Evolutionary conservation across 2,329 filamentous ascomycete species (phyloP).

Genomic region (Diaporthe sp.): DNA sequence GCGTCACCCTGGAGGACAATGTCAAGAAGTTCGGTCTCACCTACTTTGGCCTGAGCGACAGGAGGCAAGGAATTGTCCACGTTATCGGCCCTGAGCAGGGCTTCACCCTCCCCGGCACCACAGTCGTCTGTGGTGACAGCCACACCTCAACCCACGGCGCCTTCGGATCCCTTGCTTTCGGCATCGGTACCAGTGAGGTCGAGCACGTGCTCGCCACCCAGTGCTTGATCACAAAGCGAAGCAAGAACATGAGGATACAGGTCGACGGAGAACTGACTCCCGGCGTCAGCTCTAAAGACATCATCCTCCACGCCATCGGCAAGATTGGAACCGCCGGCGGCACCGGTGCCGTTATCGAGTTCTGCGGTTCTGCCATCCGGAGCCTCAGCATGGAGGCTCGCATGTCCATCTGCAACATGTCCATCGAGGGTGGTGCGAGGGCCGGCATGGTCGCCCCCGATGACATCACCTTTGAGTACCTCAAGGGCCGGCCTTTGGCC

Average conservation of each 20-base stretch:
- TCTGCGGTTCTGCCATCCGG: slow-evolving; percentile 93
- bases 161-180: slow-evolving; percentile 93
- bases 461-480: slow-evolving; percentile 92
- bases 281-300: slow-evolving; percentile 95
- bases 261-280: slow-evolving; percentile 90
- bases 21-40: slow-evolving; percentile 96
- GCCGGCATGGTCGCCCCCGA: slow-evolving; percentile 98
- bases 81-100: slow-evolving; percentile 98
- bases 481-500: slow-evolving; percentile 89
- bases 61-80: slow-evolving; percentile 97
- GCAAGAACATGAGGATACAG: slow-evolving; percentile 98
- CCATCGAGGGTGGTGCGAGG: slow-evolving; percentile 93
- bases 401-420: slow-evolving; percentile 99
- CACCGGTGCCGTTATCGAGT: slow-evolving; percentile 95
- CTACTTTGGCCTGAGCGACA: slow-evolving; percentile 96
- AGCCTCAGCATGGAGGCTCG: slow-evolving; percentile 93
- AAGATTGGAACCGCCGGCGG: slow-evolving; percentile 95
- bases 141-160: slow-evolving; percentile 98
- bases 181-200: slow-evolving; percentile 97
- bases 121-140: slow-evolving; percentile 96
- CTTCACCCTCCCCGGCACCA: slow-evolving; percentile 96
- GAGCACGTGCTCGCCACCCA: slow-evolving; percentile 98
- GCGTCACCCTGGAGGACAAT: slow-evolving; percentile 95
- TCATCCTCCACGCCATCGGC: slow-evolving; percentile 93
- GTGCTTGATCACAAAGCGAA: slow-evolving; percentile 91